Evolutionary conservation across 805 yeast genomes (phyloP), one percentile per base, ranked within the genome.

Genomic region (Ogataea ganodermae): DNA sequence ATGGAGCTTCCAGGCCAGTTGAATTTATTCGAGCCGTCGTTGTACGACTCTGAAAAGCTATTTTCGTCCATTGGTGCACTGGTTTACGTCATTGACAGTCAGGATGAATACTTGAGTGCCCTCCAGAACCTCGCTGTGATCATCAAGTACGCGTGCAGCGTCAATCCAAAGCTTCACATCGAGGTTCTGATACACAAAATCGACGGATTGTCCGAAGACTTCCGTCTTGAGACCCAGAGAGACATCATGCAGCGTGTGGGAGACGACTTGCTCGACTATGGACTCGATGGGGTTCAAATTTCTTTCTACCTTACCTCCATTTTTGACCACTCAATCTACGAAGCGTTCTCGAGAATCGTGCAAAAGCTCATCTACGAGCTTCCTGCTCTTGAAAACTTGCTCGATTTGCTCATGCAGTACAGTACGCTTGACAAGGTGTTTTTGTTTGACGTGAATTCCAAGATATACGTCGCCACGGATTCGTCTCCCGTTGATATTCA

Each of bases 201-300:
- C 44, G 99, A 94, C 62, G 98, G 98, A 0, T 74, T 92, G 35
- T 81, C 89, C 46, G 99, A 94, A 60, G 99, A 94, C 66, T 94
- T 88, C 65, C 76, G 96, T 50, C 76, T 89, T 43, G 99, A 94
- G 65, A 94, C 97, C 9, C 97, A 91, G 63, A 78, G 98, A 61
- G 98, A 94, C 63, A 94, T 94, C 46, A 90, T 89, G 89, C 97
- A 91, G 65, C 75, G 98, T 55, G 89, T 92, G 0, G 95, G 95
- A 9, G 98, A 94, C 67, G 97, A 91, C 62, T 73, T 94, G 31
- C 72, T 86, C 48, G 98, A 91, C 61, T 78, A 86, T 54, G 97
- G 97, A 0, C 72, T 91, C 27, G 96, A 90, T 60, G 95, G 94
- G 18, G 96, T 90, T 14, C 94, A 89, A 61, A 86, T 92, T 2